Evolutionary conservation across 2,329 filamentous ascomycete genomes (phyloP), one percentile per base, ranked within the genome.

Genomic region (Fusarium vanettenii): DNA sequence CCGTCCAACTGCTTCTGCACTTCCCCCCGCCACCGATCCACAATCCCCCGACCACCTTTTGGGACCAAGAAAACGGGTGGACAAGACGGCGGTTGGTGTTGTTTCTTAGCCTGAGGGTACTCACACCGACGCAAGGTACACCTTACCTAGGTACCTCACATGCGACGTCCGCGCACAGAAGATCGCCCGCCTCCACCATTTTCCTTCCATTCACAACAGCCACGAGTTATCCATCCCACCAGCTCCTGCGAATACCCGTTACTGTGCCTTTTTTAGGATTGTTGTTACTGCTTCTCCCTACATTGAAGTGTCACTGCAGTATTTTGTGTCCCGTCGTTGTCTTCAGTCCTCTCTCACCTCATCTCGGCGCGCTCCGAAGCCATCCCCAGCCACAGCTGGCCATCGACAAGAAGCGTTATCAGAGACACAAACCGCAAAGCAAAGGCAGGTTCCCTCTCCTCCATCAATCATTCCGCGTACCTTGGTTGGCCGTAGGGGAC

Each of bases 301-400:
- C 8, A 3, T n/a, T 8, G n/a, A 27, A 29, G 48, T 6, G 25
- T 31, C 27, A 31, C 55, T 57, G 31, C 55, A 35, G 16, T 16
- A 22, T 37, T 33, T 27, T 20, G 31, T 37, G 7, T 29, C 22
- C 35, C 55, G 18, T 27, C 27, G 31, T 9, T 31, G 18, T 27
- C 27, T 31, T 7, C 31, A 31, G 60, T 60, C 25, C 27, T 18
- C 48, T 50, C 37, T 52, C 41, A 20, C 37, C 55, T 72, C 64
- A 37, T 68, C 67, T 75, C 73, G 67, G 43, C 35, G 50, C 43
- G 64, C 67, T 70, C 35, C 45, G 57, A 70, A 67, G 39, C 64
- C 56, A 66, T 61, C 61, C 60, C 65, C 70, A 78, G 75, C 67
- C 75, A 71, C 74, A 74, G 60, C 64, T 66, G 55, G 48, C 27